Evolutionary conservation across 2,329 filamentous ascomycete genomes (phyloP).

Genomic region (Neocatenulostroma microsporum): DNA sequence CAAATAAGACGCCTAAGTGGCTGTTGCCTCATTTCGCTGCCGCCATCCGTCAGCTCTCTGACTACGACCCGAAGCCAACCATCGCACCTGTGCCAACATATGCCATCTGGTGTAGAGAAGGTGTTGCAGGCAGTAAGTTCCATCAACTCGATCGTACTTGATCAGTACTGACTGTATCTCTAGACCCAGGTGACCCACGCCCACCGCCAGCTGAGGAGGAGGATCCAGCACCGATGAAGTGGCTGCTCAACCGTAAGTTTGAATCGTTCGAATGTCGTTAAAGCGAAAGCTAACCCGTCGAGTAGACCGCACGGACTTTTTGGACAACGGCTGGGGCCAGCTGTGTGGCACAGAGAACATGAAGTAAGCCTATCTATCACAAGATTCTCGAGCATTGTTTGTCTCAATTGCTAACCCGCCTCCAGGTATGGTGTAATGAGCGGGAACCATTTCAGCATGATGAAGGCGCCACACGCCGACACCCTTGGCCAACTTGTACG

Average conservation of each 20-base stretch:
- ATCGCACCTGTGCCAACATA: slow-evolving; percentile 55
- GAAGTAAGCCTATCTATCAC: slow-evolving; percentile 30
- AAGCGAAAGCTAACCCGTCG: too few species aligned
- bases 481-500: slow-evolving; percentile 37
- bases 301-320: slow-evolving; percentile 65
- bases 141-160: too few species aligned
- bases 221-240: slow-evolving; percentile 50
- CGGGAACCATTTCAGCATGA: slow-evolving; percentile 54
- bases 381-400: neutral
- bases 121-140: slow-evolving; percentile 62
- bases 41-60: slow-evolving; percentile 59
- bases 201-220: slow-evolving; percentile 55
- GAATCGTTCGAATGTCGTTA: too few species aligned
- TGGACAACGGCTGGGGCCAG: slow-evolving; percentile 61
- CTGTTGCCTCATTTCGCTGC: slow-evolving; percentile 65
- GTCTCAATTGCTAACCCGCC: neutral
- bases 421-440: neutral
- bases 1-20: slow-evolving; percentile 60
- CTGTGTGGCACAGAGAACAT: slow-evolving; percentile 56
- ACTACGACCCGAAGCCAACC: slow-evolving; percentile 60
- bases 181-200: slow-evolving; percentile 55
- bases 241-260: slow-evolving; percentile 67
- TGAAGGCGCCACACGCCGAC: slow-evolving; percentile 49
- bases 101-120: slow-evolving; percentile 59
- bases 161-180: too few species aligned